Base-by-base conservation (phyloP, 2,329 filamentous ascomycete species). In the Apiospora rasikravindrae region DNA sequence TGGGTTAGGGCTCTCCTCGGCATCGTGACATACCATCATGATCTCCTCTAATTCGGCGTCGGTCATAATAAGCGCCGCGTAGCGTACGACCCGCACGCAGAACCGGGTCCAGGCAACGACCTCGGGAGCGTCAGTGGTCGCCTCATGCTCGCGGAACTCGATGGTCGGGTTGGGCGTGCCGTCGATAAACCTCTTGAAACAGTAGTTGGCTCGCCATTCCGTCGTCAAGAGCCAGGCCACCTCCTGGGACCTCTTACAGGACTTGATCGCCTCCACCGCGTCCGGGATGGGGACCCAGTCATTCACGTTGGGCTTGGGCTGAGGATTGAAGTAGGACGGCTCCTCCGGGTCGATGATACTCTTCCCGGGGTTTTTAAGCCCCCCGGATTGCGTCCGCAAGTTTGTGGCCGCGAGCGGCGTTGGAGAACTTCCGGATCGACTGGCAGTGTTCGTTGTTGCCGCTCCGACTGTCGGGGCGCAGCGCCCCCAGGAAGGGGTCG, bases 401-500 rank as follows among this genome's bases (percentile, higher is more conserved):
- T 37, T 37, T 37, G 33, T 37, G 33, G 33, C 57, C 57, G 3
- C 29, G 33, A 2, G 29, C 57, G 19, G 37, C 57, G 11, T 64
- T 64, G 33, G 33, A 40, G 2, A n/a, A 33, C 2, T 64, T 40
- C 6, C 57, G 57, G 22, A 64, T 24, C 8, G 33, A 40, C 2
- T 33, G 57, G 22, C 57, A 64, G 22, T 22, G n/a, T 10, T 10
- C 7, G 19, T 64, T 40, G 8, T n/a, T 10, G 3, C 4, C 29
- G 8, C 33, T 40, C 10, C 57, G 57, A 6, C 13, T 8, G 3
- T n/a, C 33, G 10, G 57, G 57, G 57, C 75, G 73, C 6, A 78
- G 51, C 2, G 70, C 71, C 37, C 67, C 73, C 5, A 78, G 40
- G 1, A 78, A 37, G 6, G 75, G 73, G 45, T 78, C 76, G 2